Conservation (phyloP, 768 basidiomycete species). For the Tubosaeta sp. region DNA sequence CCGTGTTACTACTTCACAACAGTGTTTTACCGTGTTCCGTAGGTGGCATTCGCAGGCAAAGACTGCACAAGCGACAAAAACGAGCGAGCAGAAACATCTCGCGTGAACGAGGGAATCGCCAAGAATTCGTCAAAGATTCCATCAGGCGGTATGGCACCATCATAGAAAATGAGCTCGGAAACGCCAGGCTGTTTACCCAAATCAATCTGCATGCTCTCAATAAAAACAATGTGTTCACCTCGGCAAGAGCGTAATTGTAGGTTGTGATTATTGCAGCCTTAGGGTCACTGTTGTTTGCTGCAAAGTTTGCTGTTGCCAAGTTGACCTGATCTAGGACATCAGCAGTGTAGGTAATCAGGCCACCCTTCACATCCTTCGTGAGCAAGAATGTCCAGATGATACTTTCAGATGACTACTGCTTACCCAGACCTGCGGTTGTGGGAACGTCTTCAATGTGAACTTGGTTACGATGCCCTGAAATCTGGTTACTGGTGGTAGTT, state of each 20-base stretch:
- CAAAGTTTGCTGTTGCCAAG: conserved; percentile 20
- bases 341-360: conserved; percentile 34
- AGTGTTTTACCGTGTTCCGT: conserved; percentile 3
- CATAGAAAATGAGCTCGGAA: conserved; percentile 47
- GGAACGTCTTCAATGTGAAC: conserved; percentile 50
- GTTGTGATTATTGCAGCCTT: conserved; percentile 38
- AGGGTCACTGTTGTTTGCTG: conserved; percentile 14
- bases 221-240: not conserved
- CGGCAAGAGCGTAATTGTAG: conserved; percentile 29
- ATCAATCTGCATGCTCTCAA: not conserved
- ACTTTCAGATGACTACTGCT: conserved; percentile 7
- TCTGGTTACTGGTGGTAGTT: not conserved
- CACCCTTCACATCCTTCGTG: conserved; percentile 38
- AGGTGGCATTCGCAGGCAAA: not conserved
- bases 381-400: not conserved
- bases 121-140: conserved; percentile 27
- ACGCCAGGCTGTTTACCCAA: not conserved
- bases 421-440: conserved; percentile 61
- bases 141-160: conserved; percentile 31
- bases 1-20: not conserved
- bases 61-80: conserved; percentile 11
- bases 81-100: conserved; percentile 9
- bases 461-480: conserved; percentile 54
- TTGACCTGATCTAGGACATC: conserved; percentile 9
- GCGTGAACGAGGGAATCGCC: conserved; percentile 1